These are phyloP conservation scores for Echeveria elegans DNA, from an alignment of 164 flowering plant species.

Conservation along the genomic window DNA sequence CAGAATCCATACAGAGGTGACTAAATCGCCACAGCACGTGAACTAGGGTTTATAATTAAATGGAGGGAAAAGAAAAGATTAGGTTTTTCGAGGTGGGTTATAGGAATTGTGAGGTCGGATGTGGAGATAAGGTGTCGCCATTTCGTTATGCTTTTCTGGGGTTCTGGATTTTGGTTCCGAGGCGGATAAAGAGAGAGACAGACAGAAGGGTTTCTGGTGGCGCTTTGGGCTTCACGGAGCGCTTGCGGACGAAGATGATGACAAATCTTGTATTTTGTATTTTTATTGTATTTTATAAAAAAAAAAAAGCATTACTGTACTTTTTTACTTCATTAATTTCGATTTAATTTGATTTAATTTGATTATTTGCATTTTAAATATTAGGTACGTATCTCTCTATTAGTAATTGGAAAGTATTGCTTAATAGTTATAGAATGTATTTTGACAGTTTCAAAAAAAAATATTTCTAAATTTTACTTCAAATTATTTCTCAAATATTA, in stretches of 20 bases:
- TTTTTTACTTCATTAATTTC: too few relatives aligned
- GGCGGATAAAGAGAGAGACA: not conserved
- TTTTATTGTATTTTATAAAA: too few relatives aligned
- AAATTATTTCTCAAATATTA: too few relatives aligned
- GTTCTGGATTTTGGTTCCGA: not conserved
- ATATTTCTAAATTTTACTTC: too few relatives aligned
- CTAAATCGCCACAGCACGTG: not conserved
- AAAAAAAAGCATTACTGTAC: too few relatives aligned
- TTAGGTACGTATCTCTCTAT: too few relatives aligned
- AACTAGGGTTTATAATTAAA: not conserved
- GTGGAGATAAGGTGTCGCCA: constrained; percentile 5
- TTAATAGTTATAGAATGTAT: too few relatives aligned
- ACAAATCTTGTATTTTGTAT: not conserved
- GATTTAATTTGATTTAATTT: too few relatives aligned
- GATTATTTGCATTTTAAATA: too few relatives aligned
- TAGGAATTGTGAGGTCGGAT: not conserved
- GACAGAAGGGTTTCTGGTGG: not conserved
- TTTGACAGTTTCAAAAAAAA: too few relatives aligned
- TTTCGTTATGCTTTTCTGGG: not conserved
- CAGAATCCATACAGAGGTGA: not conserved
- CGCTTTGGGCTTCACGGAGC: not conserved
- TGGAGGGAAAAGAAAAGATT: constrained; percentile 11
- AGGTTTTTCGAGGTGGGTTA: constrained; percentile 5
- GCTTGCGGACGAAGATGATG: constrained; percentile 1
- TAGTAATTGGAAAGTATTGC: too few relatives aligned